Conservation (phyloP, 2,329 filamentous ascomycete genomes). For the Colletotrichum salicis region DNA sequence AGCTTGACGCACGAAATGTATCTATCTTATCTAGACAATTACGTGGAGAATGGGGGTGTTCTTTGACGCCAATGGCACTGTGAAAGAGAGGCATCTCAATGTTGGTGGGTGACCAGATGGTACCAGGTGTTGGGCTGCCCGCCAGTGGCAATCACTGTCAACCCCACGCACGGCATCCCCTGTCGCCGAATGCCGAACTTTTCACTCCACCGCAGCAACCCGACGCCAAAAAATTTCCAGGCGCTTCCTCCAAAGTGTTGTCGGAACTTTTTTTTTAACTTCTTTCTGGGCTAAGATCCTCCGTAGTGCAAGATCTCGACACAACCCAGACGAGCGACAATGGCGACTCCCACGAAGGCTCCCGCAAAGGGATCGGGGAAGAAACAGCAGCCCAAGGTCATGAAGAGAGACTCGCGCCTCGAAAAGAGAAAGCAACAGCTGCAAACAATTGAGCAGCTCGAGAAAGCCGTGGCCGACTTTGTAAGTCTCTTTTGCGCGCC, state of each 20-base stretch:
- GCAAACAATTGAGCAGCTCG: constrained; percentile 52
- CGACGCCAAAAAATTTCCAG: constrained; percentile 32
- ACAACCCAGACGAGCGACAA: constrained; percentile 11
- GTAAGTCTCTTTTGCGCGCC: constrained; percentile 43
- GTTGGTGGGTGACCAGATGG: neutral
- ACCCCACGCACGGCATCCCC: constrained; percentile 26
- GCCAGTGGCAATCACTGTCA: too few relatives aligned
- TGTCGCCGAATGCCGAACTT: constrained; percentile 35
- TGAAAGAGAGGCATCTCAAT: too few relatives aligned
- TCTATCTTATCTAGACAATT: too few relatives aligned
- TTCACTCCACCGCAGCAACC: constrained; percentile 15
- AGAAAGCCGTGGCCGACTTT: constrained; percentile 52
- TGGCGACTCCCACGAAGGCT: constrained; percentile 40
- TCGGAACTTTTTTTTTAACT: neutral
- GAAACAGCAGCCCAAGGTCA: constrained; percentile 43
- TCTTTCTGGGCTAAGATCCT: neutral
- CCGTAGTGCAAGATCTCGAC: neutral
- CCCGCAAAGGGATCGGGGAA: constrained; percentile 36
- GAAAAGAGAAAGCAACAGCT: constrained; percentile 51
- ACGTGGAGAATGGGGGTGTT: too few relatives aligned
- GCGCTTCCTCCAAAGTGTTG: constrained; percentile 3
- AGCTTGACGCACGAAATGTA: too few relatives aligned
- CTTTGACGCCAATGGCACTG: neutral
- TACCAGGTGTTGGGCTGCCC: rapidly evolving
- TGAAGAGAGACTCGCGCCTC: constrained; percentile 44